Conservation (phyloP, 2,329 filamentous ascomycete genomes). For the Pseudogymnoascus sp. region DNA sequence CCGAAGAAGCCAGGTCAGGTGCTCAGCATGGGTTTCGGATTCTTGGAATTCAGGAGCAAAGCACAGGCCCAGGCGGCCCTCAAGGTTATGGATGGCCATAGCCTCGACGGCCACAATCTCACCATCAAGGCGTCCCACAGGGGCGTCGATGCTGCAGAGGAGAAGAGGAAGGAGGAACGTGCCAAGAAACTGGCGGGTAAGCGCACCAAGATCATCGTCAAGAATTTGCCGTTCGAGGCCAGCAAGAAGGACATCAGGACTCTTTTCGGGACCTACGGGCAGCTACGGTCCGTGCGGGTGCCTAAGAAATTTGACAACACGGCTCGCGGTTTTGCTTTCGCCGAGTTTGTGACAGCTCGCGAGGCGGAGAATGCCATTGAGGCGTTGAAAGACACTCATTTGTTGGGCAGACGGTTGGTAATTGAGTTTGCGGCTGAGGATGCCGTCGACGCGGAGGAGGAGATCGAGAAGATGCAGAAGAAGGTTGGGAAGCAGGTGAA, state of each 20-base stretch:
- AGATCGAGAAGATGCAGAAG: constrained; percentile 94
- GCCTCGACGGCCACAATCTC: constrained; percentile 79
- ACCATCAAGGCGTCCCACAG: constrained; percentile 81
- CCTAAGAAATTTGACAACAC: constrained; percentile 90
- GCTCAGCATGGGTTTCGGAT: constrained; percentile 96
- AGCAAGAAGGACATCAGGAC: constrained; percentile 85
- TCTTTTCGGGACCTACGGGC: constrained; percentile 82
- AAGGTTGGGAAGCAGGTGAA: constrained; percentile 87
- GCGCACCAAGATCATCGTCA: constrained; percentile 91
- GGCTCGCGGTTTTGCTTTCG: constrained; percentile 91
- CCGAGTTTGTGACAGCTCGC: constrained; percentile 83
- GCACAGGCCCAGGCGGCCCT: constrained; percentile 71
- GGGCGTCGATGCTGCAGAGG: constrained; percentile 78
- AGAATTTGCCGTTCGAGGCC: constrained; percentile 94
- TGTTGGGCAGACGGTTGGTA: constrained; percentile 81
- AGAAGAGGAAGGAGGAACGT: constrained; percentile 72
- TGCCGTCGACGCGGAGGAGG: constrained; percentile 83
- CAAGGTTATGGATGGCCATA: constrained; percentile 78
- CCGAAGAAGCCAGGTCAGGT: constrained; percentile 82
- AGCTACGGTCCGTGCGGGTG: constrained; percentile 84
- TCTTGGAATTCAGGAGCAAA: constrained; percentile 77
- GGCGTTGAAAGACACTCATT: constrained; percentile 83
- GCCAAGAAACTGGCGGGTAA: constrained; percentile 70
- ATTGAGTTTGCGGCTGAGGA: constrained; percentile 88
- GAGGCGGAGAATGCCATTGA: constrained; percentile 89